Base-by-base conservation (phyloP, 345 rosid species). In the Acer saccharum region DNA sequence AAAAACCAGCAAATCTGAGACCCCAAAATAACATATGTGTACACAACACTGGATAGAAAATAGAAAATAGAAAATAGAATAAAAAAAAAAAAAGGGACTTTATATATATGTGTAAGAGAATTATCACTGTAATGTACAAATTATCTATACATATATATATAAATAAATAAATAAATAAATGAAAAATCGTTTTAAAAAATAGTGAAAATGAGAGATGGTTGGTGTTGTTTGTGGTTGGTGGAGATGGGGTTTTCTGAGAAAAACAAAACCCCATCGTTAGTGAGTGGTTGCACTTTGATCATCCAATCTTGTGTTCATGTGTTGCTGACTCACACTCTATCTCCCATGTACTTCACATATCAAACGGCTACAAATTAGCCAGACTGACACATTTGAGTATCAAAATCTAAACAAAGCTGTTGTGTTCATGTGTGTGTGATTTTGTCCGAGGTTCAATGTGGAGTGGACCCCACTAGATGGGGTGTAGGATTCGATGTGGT, bases 181-280 rank as follows among this genome's bases (percentile, higher is more conserved):
- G 68, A 29, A 16, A 68, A 74, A 62, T 32, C 46, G 55, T 60
- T 69, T 69, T 68, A 72, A 8, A 52, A 58, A 54, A 48, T 46
- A 20, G 5, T 3, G 68, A 75, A 64, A 68, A 35, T 25, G 39
- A 65, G 48, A 71, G 54, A 72, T 62, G 82, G 84, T 88, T 86
- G 89, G 86, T 82, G 86, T 32, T 41, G 18, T 2, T 20, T 46
- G 87, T 52, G 73, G 91, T 78, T 85, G 90, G 89, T 88, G 94
- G 88, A 18, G 78, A 88, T 79, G 84, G 84, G 81, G 81, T 78
- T 81, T 5, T 82, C 87, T 84, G 84, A 35, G 39, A 35, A 35
- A 35, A 84, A 85, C 43, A 57, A 78, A 90, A 89, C 88, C 97
- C 78, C 93, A 93, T 92, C 93, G 71, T 10, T 50, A 87, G 86